Evolutionary conservation across 192 early-diverging fungal species (phyloP).

Genomic region (Mycoemilia scoparia): DNA sequence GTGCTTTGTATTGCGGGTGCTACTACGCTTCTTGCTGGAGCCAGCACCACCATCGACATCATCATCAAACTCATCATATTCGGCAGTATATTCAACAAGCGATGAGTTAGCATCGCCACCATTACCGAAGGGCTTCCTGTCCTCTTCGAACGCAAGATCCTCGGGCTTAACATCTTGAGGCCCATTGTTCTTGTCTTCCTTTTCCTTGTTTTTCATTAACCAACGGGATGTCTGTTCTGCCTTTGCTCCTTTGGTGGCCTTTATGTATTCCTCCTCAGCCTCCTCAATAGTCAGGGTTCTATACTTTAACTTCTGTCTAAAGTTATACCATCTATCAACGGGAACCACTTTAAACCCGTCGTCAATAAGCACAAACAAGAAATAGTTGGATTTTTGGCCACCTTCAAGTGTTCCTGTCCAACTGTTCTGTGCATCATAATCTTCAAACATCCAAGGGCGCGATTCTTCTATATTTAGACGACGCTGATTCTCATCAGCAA

Average conservation of each 20-base stretch:
- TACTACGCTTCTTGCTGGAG: constrained; percentile 10
- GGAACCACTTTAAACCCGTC: constrained; percentile 62
- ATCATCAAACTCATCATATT: constrained; percentile 34
- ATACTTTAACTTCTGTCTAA: constrained; percentile 45
- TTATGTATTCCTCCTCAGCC: constrained; percentile 52
- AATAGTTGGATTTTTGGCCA: constrained; percentile 47
- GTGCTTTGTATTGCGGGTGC: constrained; percentile 29
- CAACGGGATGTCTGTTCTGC: constrained; percentile 4
- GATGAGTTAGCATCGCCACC: constrained; percentile 13
- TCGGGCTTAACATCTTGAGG: constrained; percentile 16
- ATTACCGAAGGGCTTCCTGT: constrained; percentile 6
- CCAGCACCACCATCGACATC: constrained; percentile 2
- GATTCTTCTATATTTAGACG: constrained; percentile 54
- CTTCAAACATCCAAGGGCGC: constrained; percentile 58
- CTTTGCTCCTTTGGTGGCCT: constrained; percentile 11
- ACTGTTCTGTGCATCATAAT: constrained; percentile 44
- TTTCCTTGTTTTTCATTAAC: constrained; percentile 30
- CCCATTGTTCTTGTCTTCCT: constrained; percentile 35
- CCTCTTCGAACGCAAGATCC: constrained; percentile 2
- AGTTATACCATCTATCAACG: constrained; percentile 58
- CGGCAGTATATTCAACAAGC: constrained; percentile 25
- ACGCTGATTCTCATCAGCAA: constrained; percentile 54
- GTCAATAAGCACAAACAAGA: constrained; percentile 54
- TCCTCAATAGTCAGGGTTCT: constrained; percentile 48
- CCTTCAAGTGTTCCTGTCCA: constrained; percentile 53